Conservation (phyloP, 1,139 yeast genomes). For the Meyerozyma athensensis region DNA sequence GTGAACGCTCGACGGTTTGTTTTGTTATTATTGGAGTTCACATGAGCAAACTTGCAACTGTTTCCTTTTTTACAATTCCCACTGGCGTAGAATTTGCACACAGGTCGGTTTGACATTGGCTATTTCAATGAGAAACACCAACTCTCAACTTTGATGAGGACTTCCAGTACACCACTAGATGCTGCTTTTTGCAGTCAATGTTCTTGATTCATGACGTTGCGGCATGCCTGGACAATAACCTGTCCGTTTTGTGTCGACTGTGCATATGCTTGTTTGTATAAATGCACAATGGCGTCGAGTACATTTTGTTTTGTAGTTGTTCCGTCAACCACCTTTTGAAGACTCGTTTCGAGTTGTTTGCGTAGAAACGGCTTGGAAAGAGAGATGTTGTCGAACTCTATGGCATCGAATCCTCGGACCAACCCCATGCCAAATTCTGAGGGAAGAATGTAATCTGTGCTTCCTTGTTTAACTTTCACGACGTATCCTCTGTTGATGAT, state of each 20-base stretch:
- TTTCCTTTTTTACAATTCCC: slow-evolving; percentile 23
- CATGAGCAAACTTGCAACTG: slow-evolving; percentile 20
- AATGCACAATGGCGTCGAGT: slow-evolving; percentile 47
- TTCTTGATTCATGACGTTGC: slow-evolving; percentile 10
- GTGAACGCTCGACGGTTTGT: slow-evolving; percentile 3
- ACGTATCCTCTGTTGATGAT: slow-evolving; percentile 67
- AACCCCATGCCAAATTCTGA: slow-evolving; percentile 82
- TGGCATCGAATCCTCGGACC: slow-evolving; percentile 80
- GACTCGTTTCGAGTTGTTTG: slow-evolving; percentile 63
- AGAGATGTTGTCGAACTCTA: slow-evolving; percentile 68
- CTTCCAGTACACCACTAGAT: slow-evolving; percentile 1
- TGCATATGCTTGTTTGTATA: slow-evolving; percentile 61
- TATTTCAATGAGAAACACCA: background rate
- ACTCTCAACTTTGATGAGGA: background rate
- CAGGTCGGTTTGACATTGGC: slow-evolving; percentile 4
- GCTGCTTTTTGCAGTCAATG: background rate
- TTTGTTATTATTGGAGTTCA: slow-evolving; percentile 6
- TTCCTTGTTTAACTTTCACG: slow-evolving; percentile 36
- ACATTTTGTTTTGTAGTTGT: slow-evolving; percentile 49
- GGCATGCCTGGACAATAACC: slow-evolving; percentile 22
- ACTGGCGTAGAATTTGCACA: slow-evolving; percentile 18
- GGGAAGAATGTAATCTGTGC: slow-evolving; percentile 55
- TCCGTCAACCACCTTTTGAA: slow-evolving; percentile 70
- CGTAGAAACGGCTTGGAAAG: slow-evolving; percentile 87
- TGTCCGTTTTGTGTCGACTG: slow-evolving; percentile 31